A percentile compares a stretch with the other conserved stretches of the same genome.
These are phyloP conservation scores for Sambucus nigra DNA, from an alignment of 129 eudicot genomes.

Conservation along the genomic window DNA sequence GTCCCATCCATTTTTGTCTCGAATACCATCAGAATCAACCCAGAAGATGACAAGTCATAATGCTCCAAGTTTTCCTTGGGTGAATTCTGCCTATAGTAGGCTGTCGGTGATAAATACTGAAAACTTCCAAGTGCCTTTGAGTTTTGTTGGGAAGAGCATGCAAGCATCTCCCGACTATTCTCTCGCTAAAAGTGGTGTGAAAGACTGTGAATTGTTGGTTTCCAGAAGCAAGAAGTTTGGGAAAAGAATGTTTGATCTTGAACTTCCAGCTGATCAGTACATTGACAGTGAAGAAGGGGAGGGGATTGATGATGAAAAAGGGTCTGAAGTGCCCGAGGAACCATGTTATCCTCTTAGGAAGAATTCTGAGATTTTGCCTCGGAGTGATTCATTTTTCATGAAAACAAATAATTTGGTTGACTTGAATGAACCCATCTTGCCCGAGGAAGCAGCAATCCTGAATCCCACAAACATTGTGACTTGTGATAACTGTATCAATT, in stretches of 20 bases:
- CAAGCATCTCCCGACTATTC: neutral
- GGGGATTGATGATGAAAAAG: constrained; percentile 5
- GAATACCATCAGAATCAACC: neutral
- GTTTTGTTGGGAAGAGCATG: neutral
- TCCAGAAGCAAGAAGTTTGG: constrained; percentile 9
- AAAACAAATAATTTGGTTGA: constrained; percentile 13
- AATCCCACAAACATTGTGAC: neutral
- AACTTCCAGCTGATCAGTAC: constrained; percentile 34
- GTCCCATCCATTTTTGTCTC: constrained; percentile 4
- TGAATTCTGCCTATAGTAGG: constrained; percentile 1
- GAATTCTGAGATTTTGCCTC: neutral
- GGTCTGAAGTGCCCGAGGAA: neutral
- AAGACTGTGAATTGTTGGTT: constrained; percentile 1
- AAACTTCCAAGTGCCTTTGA: constrained; percentile 14
- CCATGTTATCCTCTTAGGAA: neutral
- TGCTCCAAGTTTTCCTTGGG: constrained; percentile 5
- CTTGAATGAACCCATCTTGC: constrained; percentile 28
- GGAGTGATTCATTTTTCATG: neutral
- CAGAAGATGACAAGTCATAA: constrained; percentile 11
- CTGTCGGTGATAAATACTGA: neutral
- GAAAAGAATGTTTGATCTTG: constrained; percentile 31
- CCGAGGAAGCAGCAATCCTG: constrained; percentile 10
- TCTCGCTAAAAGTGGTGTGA: neutral
- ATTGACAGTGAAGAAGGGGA: constrained; percentile 27
- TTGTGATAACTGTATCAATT: neutral